These are phyloP conservation scores for Nicotiana noctiflora DNA, from an alignment of 257 asterid species.

Conservation along the genomic window DNA sequence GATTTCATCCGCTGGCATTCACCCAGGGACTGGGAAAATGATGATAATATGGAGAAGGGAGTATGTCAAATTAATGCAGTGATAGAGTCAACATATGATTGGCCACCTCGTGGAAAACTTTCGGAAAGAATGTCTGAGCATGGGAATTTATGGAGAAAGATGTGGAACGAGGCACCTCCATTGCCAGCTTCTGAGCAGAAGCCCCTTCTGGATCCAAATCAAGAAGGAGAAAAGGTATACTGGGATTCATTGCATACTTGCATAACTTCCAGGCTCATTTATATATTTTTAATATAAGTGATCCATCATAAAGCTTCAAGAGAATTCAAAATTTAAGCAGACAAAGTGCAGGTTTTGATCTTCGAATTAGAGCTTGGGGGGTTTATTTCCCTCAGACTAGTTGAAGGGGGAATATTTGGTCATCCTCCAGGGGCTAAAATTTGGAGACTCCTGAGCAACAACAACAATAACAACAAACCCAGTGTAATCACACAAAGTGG, in stretches of 20 bases:
- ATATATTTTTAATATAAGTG: background rate
- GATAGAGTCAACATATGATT: slow-evolving; percentile 24
- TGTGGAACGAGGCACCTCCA: slow-evolving; percentile 73
- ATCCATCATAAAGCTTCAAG: background rate
- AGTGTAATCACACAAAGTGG: too few species aligned
- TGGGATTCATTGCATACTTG: background rate
- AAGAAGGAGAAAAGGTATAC: slow-evolving; percentile 96
- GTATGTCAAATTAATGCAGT: slow-evolving; percentile 24
- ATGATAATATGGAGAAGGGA: slow-evolving; percentile 26
- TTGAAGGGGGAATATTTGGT: background rate
- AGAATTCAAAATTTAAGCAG: background rate
- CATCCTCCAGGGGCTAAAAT: background rate
- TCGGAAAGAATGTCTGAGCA: slow-evolving; percentile 87
- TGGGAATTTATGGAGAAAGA: slow-evolving; percentile 84
- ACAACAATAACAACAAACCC: too few species aligned
- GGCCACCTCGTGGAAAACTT: slow-evolving; percentile 95
- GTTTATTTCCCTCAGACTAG: background rate
- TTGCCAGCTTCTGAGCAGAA: slow-evolving; percentile 73
- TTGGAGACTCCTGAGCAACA: background rate
- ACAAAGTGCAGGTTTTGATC: slow-evolving; percentile 2
- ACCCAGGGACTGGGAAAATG: slow-evolving; percentile 91
- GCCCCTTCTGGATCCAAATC: slow-evolving; percentile 81
- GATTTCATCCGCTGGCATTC: slow-evolving; percentile 99
- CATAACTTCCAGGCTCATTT: background rate
- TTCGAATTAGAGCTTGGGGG: background rate